Evolutionary conservation across 2,329 filamentous ascomycete genomes (phyloP), one percentile per base, ranked within the genome.

Genomic region (Xylariaceae sp.): DNA sequence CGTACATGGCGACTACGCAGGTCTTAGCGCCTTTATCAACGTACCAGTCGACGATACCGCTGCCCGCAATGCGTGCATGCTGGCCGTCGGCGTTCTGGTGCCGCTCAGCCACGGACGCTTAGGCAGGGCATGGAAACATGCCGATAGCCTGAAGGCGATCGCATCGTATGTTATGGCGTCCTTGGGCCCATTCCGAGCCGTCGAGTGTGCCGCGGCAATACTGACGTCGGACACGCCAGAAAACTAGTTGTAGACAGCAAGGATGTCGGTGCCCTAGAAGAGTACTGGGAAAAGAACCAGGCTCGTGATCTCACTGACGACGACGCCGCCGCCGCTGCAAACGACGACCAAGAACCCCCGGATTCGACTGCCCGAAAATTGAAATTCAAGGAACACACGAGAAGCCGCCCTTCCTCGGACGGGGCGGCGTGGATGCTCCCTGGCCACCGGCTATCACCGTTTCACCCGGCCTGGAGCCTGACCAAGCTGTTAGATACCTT

Each of bases 21-120:
- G 94, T 26, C 79, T 97, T 63, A 96, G 91, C 74, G 91, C 92
- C 26, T 99, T 96, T 69, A 78, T 94, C 68, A 95, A 95, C 70
- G 82, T 81, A 59, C 86, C 88, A 2, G 91, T 89, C 46, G 84
- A 87, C 13, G 88, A 89, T 62, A 82, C 81, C 56, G 84, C 83
- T 49, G 83, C 89, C 49, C 86, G 94, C 56, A 89, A 95, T 76
- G 94, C 94, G 47, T 84, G 88, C 63, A 96, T 99, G 84, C 85
- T 96, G 59, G 88, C 92, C 13, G 90, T 97, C 1, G 94, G 94
- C 39, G 83, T 92, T 26, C 75, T 99, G 61, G 91, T 97, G 1
- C 89, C 90, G 6, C 72, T 96, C 48, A 92, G 87, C 67, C 88
- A 88, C 66, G 92, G 92, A 21, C 81, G 91, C 51, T 76, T 97